Evolutionary conservation across 1,284 basidiomycete species (phyloP), one percentile per base, ranked within the genome.

Genomic region (Trichosporon asahii): DNA sequence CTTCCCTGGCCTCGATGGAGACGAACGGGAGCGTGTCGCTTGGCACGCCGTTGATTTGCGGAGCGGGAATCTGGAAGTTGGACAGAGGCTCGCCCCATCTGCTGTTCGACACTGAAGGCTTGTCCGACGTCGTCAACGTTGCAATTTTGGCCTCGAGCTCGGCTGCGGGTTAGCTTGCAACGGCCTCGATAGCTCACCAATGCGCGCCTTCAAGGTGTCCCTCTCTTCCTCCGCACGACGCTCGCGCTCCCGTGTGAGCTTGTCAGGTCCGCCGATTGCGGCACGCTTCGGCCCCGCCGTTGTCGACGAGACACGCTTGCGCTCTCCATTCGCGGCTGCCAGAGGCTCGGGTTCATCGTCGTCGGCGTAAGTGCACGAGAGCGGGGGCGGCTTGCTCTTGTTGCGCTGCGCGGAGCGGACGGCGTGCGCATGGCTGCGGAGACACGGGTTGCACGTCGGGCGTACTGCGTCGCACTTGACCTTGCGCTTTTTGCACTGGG

Each of bases 401-500:
- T 79, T 79, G 18, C 80, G 69, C 63, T 79, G 77, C 0, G 81
- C 80, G 0, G 79, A 76, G 15, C 81, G 76, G 5, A 79, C 67
- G 2, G 80, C 80, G 66, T 82, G 81, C 0, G 79, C 80, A 64
- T 82, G 80, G 9, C 79, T 81, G 2, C 81, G 76, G 46, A 82
- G 67, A 70, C 81, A 82, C 1, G 80, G 81, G 37, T 78, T 73
- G 68, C 81, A 82, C 6, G 74, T 74, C 5, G 81, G 81, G 40
- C 73, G 71, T 31, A 75, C 77, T 11, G 76, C 81, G 68, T 81
- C 79, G 65, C 81, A 82, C 69, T 81, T 80, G 35, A 80, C 79
- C 68, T 82, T 82, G 21, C 81, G 76, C 67, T 79, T 79, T 74
- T 82, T 82, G 73, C 81, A 82, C 72, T 80, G 74, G 18, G 57